These are phyloP conservation scores for Candida suzukii DNA, from an alignment of 805 yeast genomes.

Conservation along the genomic window DNA sequence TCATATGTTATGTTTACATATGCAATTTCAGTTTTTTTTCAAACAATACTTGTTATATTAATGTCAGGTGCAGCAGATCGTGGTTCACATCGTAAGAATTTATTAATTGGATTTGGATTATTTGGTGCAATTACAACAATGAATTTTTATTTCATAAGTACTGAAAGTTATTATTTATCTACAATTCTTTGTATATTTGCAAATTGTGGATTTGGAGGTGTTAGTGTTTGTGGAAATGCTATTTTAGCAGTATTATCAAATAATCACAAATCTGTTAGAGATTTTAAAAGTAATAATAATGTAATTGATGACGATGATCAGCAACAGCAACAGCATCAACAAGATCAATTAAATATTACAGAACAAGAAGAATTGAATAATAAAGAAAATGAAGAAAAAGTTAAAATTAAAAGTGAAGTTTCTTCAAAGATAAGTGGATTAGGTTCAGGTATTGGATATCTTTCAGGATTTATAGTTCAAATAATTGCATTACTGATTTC, in stretches of 20 bases:
- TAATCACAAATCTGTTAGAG: conserved; percentile 21
- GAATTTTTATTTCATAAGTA: conserved; percentile 30
- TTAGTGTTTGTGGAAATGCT: conserved; percentile 74
- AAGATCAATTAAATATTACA: no score
- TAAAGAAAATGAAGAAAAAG: conserved; percentile 4
- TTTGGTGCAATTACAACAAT: conserved; percentile 53
- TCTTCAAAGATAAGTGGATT: conserved; percentile 53
- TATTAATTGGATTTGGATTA: conserved; percentile 50
- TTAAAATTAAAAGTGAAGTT: conserved; percentile 25
- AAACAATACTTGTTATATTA: conserved; percentile 61
- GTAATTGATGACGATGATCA: neutral
- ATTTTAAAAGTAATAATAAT: conserved; percentile 1
- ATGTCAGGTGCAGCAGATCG: conserved; percentile 69
- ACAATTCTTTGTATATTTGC: conserved; percentile 50
- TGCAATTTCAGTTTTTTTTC: conserved; percentile 64
- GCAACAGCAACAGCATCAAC: no score
- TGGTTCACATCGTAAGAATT: conserved; percentile 50
- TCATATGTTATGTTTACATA: conserved; percentile 71
- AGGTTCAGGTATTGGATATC: conserved; percentile 68
- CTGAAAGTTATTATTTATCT: conserved; percentile 42
- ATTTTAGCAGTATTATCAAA: conserved; percentile 55
- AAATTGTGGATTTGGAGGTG: conserved; percentile 69
- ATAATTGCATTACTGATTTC: conserved; percentile 44
- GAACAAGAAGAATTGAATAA: neutral
- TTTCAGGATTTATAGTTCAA: conserved; percentile 64